These are phyloP conservation scores for Barbarea vulgaris DNA, from an alignment of 345 rosid species.

Conservation along the genomic window DNA sequence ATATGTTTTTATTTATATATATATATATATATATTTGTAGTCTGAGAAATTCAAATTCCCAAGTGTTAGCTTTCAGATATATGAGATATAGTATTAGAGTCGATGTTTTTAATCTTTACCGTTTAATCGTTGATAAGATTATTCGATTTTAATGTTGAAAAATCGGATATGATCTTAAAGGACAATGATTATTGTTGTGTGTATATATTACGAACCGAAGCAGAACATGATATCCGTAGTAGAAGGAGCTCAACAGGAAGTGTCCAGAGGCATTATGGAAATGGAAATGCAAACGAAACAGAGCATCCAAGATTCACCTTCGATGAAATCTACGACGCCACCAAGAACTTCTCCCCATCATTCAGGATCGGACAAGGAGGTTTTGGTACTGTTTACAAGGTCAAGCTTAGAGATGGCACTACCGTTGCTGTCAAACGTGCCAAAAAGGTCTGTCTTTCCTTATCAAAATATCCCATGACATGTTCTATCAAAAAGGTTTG, in stretches of 20 bases:
- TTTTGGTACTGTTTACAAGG: conserved; percentile 91
- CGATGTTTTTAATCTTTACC: not conserved
- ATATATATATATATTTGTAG: not conserved
- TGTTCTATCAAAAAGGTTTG: not conserved
- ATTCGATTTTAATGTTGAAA: not conserved
- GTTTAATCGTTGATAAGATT: not conserved
- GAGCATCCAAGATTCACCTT: conserved; percentile 59
- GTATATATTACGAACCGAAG: not conserved
- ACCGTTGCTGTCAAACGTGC: conserved; percentile 85
- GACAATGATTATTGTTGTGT: not conserved
- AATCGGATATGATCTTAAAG: not conserved
- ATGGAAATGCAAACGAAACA: conserved; percentile 40
- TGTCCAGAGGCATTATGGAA: conserved; percentile 38
- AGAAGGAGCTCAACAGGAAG: conserved; percentile 50
- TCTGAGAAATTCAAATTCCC: not conserved
- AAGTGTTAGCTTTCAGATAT: not conserved
- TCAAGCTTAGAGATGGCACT: conserved; percentile 74
- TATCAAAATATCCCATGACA: too few species aligned
- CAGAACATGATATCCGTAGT: conserved; percentile 48
- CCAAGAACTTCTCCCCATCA: conserved; percentile 77
- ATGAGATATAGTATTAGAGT: not conserved
- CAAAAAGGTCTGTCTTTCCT: conserved; percentile 60
- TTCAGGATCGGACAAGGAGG: conserved; percentile 86
- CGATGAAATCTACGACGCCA: conserved; percentile 66
- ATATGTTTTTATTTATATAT: not conserved